These are phyloP conservation scores for Incumbomyces lentus DNA, from an alignment of 2,329 filamentous ascomycete species.

Conservation along the genomic window DNA sequence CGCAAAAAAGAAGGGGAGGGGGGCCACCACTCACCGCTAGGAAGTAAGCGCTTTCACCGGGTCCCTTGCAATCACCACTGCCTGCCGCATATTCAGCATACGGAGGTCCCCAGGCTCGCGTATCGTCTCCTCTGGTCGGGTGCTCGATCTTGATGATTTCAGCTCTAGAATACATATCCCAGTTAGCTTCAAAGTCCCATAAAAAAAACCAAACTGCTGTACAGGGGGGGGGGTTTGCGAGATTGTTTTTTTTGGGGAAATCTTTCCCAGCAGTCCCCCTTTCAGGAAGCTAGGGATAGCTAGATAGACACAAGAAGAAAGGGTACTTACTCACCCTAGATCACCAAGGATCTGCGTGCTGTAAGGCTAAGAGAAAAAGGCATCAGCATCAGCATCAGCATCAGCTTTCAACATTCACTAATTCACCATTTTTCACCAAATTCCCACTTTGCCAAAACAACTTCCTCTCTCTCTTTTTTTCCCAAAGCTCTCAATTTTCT, in stretches of 20 bases:
- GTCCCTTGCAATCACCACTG: constrained; percentile 23
- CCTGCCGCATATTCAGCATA: constrained; percentile 61
- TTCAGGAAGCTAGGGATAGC: no score
- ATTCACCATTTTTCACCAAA: no score
- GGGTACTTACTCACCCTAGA: constrained; percentile 60
- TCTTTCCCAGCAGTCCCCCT: no score
- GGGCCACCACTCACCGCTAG: constrained; percentile 54
- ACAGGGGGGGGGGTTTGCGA: constrained; percentile 6
- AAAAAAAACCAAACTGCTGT: neutral
- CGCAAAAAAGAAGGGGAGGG: neutral
- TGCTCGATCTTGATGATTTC: constrained; percentile 98
- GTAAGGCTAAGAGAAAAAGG: constrained; percentile 58
- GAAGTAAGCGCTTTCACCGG: constrained; percentile 92
- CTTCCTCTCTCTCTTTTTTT: no score
- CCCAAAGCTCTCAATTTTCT: no score
- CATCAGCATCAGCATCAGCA: constrained; percentile 9
- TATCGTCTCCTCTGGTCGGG: constrained; percentile 82
- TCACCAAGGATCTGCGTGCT: constrained; percentile 95
- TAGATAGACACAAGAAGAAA: constrained; percentile 7
- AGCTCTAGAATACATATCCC: constrained; percentile 45
- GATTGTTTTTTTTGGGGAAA: no score
- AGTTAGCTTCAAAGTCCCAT: neutral
- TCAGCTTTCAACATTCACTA: neutral
- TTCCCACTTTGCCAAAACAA: no score
- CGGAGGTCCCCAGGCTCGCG: constrained; percentile 89